Percentiles rank a stretch among this genome's conserved stretches.
phyloP scores from a whole-genome alignment of 306 rosid genomes.

The Casuarina cunninghamiana region DNA sequence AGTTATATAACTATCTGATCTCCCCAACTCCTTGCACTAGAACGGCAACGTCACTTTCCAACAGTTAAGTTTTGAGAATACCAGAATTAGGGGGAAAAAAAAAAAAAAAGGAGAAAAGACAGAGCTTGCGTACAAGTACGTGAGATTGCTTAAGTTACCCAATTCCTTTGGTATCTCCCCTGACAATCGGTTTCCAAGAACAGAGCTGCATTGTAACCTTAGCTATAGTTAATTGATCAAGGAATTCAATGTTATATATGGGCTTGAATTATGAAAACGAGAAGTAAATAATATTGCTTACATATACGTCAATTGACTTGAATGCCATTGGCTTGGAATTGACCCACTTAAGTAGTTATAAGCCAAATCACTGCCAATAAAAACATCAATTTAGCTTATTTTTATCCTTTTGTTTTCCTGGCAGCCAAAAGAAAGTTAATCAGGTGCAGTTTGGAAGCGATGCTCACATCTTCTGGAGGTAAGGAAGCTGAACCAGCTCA shows the following conservation, averaged over 20 bases:
- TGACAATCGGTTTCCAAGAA: slow-evolving; percentile 26
- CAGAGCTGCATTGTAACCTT: slow-evolving; percentile 23
- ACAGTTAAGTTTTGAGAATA: no score
- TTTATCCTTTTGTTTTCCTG: not conserved
- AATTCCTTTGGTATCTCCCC: slow-evolving; percentile 35
- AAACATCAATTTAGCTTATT: not conserved
- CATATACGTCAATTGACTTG: slow-evolving; percentile 21
- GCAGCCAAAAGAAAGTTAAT: not conserved
- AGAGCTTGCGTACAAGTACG: slow-evolving; percentile 16
- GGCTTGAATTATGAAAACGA: not conserved
- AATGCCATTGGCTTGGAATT: slow-evolving; percentile 28
- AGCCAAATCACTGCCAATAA: slow-evolving; percentile 29
- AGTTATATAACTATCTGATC: not conserved
- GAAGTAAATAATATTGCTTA: not conserved
- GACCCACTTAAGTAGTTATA: slow-evolving; percentile 31
- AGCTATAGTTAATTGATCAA: not conserved
- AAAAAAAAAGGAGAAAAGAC: not conserved
- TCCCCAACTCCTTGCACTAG: no score
- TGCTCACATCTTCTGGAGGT: not conserved
- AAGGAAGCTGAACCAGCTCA: not conserved
- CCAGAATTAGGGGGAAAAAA: not conserved
- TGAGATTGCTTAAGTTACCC: slow-evolving; percentile 30
- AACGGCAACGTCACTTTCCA: not conserved
- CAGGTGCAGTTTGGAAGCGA: not conserved
- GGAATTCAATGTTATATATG: not conserved